These are phyloP conservation scores for Sclerospora graminicola DNA, from an alignment of 352 stramenopile genomes.

Conservation along the genomic window DNA sequence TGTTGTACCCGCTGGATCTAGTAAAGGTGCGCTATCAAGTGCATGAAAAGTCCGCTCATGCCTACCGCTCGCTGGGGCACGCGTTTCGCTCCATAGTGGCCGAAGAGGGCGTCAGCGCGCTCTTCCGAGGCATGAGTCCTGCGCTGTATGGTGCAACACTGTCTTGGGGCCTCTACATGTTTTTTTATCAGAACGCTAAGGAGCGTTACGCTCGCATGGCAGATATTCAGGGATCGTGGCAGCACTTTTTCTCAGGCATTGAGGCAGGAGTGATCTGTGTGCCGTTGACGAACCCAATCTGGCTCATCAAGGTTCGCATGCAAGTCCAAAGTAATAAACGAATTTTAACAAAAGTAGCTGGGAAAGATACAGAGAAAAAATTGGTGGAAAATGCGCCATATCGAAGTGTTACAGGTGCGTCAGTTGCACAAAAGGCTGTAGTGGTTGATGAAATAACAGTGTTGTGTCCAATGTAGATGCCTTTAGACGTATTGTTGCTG, in stretches of 20 bases:
- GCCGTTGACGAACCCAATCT: slow-evolving; percentile 96
- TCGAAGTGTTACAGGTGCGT: slow-evolving; percentile 43
- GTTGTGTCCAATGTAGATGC: slow-evolving; percentile 55
- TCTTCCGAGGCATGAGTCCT: slow-evolving; percentile 92
- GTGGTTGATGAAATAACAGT: not conserved
- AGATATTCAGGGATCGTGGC: slow-evolving; percentile 69
- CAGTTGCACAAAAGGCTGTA: not conserved
- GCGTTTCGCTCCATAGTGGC: slow-evolving; percentile 64
- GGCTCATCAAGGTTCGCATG: slow-evolving; percentile 97
- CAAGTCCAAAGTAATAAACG: slow-evolving; percentile 77
- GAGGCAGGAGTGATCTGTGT: slow-evolving; percentile 88
- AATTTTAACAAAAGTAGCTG: slow-evolving; percentile 27
- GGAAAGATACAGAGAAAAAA: slow-evolving; percentile 48
- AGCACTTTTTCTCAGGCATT: slow-evolving; percentile 75
- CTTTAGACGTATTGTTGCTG: slow-evolving; percentile 87
- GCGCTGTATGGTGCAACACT: slow-evolving; percentile 92
- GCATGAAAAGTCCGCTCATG: slow-evolving; percentile 71
- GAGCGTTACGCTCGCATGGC: slow-evolving; percentile 60
- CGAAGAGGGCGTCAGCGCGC: slow-evolving; percentile 79
- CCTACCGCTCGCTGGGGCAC: slow-evolving; percentile 61
- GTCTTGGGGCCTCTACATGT: slow-evolving; percentile 98
- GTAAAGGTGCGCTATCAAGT: slow-evolving; percentile 97
- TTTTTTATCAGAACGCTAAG: slow-evolving; percentile 96
- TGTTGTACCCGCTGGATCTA: slow-evolving; percentile 95
- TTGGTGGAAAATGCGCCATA: slow-evolving; percentile 53